Conservation (phyloP, 2,329 filamentous ascomycete genomes). For the Parascedosporium putredinis region DNA sequence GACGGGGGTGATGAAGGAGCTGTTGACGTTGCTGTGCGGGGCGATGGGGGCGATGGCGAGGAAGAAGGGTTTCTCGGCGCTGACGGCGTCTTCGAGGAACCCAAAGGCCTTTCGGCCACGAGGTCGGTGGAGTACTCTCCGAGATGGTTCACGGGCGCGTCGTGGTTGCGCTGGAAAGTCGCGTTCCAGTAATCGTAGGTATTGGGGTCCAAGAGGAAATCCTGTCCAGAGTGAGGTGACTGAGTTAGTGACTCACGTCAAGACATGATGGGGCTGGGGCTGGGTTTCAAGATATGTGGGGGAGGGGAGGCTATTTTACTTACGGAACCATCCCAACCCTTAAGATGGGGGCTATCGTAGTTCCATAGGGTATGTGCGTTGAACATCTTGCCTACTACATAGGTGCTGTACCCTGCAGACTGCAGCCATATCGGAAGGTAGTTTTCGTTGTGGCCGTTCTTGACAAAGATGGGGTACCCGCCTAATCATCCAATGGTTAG, state of each 20-base stretch:
- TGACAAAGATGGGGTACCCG: slow-evolving; percentile 54
- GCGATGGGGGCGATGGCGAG: slow-evolving; percentile 39
- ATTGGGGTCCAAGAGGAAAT: slow-evolving; percentile 29
- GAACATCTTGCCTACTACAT: slow-evolving; percentile 64
- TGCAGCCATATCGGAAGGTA: slow-evolving; percentile 66
- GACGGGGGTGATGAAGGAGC: background rate
- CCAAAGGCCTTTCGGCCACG: slow-evolving; percentile 37
- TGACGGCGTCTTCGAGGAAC: slow-evolving; percentile 41
- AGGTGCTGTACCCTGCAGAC: slow-evolving; percentile 56
- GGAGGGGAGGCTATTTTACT: background rate
- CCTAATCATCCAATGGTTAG: slow-evolving; percentile 15
- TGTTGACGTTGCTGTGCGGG: slow-evolving; percentile 19
- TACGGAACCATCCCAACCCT: slow-evolving; percentile 39
- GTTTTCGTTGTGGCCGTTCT: slow-evolving; percentile 53
- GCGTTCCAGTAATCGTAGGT: slow-evolving; percentile 36
- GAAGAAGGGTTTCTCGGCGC: slow-evolving; percentile 40
- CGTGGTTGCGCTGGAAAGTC: slow-evolving; percentile 34
- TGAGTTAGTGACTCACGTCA: no score
- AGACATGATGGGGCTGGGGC: no score
- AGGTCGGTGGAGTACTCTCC: slow-evolving; percentile 38
- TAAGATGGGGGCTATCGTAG: slow-evolving; percentile 46
- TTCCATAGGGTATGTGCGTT: slow-evolving; percentile 53
- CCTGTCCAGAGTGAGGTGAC: slow-evolving; percentile 14
- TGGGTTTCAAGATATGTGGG: background rate
- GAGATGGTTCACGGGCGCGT: slow-evolving; percentile 18